Evolutionary conservation across 148 eudicot genomes (phyloP).

Genomic region (Dianthus caryophyllus): DNA sequence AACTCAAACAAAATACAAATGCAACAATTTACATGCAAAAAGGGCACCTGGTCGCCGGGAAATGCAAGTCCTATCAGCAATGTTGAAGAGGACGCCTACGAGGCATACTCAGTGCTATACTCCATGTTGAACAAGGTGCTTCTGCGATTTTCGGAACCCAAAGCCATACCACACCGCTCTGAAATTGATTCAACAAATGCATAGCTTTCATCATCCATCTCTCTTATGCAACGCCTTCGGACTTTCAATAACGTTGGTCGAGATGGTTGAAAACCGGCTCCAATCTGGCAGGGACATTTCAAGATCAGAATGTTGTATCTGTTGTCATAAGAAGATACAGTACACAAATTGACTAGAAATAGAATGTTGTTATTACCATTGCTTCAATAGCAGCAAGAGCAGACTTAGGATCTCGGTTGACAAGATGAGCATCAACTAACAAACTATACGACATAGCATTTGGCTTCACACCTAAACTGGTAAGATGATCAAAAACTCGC

Average conservation of each 20-base stretch:
- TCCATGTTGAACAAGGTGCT: constrained; percentile 57
- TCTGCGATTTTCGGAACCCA: constrained; percentile 67
- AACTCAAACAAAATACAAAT: constrained; percentile 1
- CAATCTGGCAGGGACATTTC: constrained; percentile 45
- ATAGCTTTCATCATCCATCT: constrained; percentile 60
- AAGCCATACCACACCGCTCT: constrained; percentile 33
- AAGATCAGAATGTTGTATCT: background rate
- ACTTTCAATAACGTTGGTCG: constrained; percentile 62
- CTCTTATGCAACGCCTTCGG: constrained; percentile 72
- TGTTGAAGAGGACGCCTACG: constrained; percentile 5
- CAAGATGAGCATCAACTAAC: constrained; percentile 85
- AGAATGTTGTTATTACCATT: constrained; percentile 46
- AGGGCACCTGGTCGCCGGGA: background rate
- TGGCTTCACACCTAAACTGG: constrained; percentile 63
- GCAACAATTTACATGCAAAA: constrained; percentile 28
- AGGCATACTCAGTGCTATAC: constrained; percentile 51
- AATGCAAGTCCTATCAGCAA: too few relatives aligned
- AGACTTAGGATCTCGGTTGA: constrained; percentile 62
- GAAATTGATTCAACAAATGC: constrained; percentile 46
- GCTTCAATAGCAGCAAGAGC: constrained; percentile 60
- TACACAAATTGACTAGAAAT: background rate
- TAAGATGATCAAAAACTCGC: constrained; percentile 65
- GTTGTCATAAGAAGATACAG: background rate
- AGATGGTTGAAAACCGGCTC: constrained; percentile 60
- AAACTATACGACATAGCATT: constrained; percentile 69